Evolutionary conservation across 257 asterid genomes (phyloP), one percentile per base, ranked within the genome.

Genomic region (Nicotiana benthamiana): DNA sequence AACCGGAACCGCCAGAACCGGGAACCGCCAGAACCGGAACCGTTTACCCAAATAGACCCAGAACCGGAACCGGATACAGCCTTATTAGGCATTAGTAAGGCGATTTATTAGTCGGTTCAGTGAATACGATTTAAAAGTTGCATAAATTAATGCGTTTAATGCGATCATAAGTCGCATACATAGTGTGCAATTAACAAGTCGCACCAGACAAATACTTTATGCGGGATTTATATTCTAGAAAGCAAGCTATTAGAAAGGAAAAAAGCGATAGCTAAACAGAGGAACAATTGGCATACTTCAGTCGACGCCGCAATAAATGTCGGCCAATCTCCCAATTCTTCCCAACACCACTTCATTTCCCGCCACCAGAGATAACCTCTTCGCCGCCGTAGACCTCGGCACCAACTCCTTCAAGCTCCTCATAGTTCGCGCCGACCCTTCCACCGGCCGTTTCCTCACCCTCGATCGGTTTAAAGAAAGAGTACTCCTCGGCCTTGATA

Each of bases 341-440:
- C 70, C 34, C 56, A 9, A 56, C 27, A 13, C 22, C 4, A 59
- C n/a, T 24, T 18, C 54, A 24, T 26, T 30, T 77, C 54, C 68
- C 68, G 81, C 53, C 77, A 46, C 36, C 34, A 22, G 20, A 11
- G 22, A 70, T 2, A 70, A 70, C 22, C 77, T 85, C 30, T 93
- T 83, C 86, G 97, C 97, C 83, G 87, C 95, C 87, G 93, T 89
- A 65, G 97, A 93, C 48, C 87, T 93, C 87, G 97, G 97, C 77
- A 91, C 97, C 6, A 93, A 91, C 80, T 88, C 97, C 83, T 91
- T 92, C 91, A 93, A 93, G 70, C 92, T 93, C 46, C 87, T 92
- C 12, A 77, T 89, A 56, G 86, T 85, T 54, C 89, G 88, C 40
- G 79, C 88, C 22, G 92, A 92, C 54, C 88, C 90, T 46, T 85